Evolutionary conservation across 1,284 basidiomycete species (phyloP), one percentile per base, ranked within the genome.

Genomic region (Ganoderma lingzhi): DNA sequence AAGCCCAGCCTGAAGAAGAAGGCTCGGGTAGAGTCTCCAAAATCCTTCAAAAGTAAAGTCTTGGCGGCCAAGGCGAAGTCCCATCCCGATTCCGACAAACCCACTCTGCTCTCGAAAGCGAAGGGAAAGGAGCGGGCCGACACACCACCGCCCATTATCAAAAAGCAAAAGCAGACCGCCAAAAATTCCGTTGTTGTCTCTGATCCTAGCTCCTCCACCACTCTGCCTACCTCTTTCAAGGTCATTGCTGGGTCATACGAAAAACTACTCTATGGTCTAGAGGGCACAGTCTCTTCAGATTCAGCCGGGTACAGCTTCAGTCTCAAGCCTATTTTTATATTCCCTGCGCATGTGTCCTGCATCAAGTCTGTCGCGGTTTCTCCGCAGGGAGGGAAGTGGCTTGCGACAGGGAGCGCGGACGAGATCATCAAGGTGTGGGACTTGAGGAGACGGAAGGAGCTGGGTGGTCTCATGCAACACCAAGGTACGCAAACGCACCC

Each of bases 371-470:
- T 97, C 5, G 94, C 95, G 0, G 92, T 93, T 0, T 94, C 93
- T 0, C 94, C 96, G 1, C 82, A 87, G 6, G 94, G 95, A 42
- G 96, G 95, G 1, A 98, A 98, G 82, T 99, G 96, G 95, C 86
- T 99, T 17, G 97, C 96, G 4, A 97, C 95, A 0, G 97, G 96
- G 0, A 96, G 95, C 72, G 90, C 94, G 41, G 97, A 99, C 79
- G 97, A 99, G 82, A 94, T 96, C 66, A 85, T 99, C 78, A 98
- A 98, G 80, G 92, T 99, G n/a, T 99, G 97, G 97, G 96, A 99
- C 83, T 80, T 99, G 71, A 86, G 92, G 65, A 86, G 96, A 78
- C 84, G 91, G 77, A 97, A 97, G 79, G 97, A 99, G 81, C 89
- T 99, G 56, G 97, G 97, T 42, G 94, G 93, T 44, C 83, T 99